phyloP scores from a whole-genome alignment of 2,329 filamentous ascomycete genomes.

The Xylariaceae sp. region DNA sequence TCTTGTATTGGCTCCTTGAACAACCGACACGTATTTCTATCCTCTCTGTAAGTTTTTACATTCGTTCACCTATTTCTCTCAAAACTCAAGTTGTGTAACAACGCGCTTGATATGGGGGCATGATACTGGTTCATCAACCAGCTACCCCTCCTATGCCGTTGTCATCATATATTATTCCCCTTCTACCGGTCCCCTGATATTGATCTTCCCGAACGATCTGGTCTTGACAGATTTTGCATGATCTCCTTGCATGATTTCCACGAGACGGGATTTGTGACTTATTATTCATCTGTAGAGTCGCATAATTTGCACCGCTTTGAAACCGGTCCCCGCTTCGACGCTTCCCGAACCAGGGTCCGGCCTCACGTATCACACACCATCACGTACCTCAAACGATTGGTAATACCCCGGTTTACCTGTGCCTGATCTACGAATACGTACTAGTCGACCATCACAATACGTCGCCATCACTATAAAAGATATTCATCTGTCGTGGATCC shows the following conservation, averaged over 20 bases:
- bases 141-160: too few species aligned
- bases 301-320: constrained; percentile 36
- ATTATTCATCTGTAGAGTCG: constrained; percentile 23
- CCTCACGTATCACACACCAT: constrained; percentile 24
- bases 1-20: constrained; percentile 6
- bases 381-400: constrained; percentile 28
- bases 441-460: constrained; percentile 10
- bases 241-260: constrained; percentile 9
- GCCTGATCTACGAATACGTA: constrained; percentile 22
- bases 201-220: constrained; percentile 1
- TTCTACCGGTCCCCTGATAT: constrained; percentile 17
- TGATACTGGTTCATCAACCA: too few species aligned
- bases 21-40: constrained; percentile 7
- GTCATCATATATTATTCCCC: not conserved
- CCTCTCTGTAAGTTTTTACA: too few species aligned
- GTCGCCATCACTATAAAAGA: constrained; percentile 29
- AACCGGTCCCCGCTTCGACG: constrained; percentile 33
- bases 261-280: constrained; percentile 16
- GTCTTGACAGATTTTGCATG: constrained; percentile 5
- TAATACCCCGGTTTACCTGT: constrained; percentile 22
- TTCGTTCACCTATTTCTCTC: too few species aligned
- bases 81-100: too few species aligned
- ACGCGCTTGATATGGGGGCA: too few species aligned
- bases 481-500: constrained; percentile 5
- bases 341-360: constrained; percentile 32